Evolutionary conservation across 768 basidiomycete genomes (phyloP), one percentile per base, ranked within the genome.

Genomic region (Tubosaeta sp.): DNA sequence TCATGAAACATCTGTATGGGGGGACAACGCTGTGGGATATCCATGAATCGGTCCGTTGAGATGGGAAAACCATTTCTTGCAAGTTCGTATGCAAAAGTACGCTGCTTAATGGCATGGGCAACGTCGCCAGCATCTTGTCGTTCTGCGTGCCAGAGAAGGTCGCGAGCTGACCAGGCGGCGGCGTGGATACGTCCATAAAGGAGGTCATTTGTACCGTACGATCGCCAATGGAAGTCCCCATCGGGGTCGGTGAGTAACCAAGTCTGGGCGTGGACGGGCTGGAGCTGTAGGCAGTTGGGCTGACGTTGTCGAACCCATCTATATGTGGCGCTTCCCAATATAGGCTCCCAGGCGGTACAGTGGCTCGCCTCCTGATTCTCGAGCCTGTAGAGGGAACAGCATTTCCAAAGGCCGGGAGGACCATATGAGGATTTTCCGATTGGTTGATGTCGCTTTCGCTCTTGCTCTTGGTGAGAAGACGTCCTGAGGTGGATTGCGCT

Each of bases 371-470:
- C 53, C 74, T 72, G 25, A 34, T 48, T 49, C 47, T 62, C 25
- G 57, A 14, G 25, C 57, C 58, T 49, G 55, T 22, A 9, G 63
- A 48, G 17, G 60, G 63, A 27, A 48, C 97, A 79, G 71, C 29
- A 11, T 39, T 43, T 29, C 25, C 52, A 33, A 22, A 46, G 4
- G 55, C 34, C 5, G 22, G 34, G 12, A 52, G 39, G n/a, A n/a
- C 41, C 39, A 43, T 32, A 5, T 46, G 14, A 26, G 48, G 13
- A 14, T 39, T 54, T 39, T 48, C 56, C 98, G 78, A 64, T 86
- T 87, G 59, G 98, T 97, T 11, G 95, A 81, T 29, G 98, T 98
- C 95, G 54, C 95, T 81, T 76, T 99, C 95, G 67, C 91, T 92
- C 75, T 94, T 91, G 22, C 75, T 72, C 58, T 83, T 73, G 31